Conservation (phyloP, 371 early-diverging fungal genomes). For the Sporodiniella umbellata region DNA sequence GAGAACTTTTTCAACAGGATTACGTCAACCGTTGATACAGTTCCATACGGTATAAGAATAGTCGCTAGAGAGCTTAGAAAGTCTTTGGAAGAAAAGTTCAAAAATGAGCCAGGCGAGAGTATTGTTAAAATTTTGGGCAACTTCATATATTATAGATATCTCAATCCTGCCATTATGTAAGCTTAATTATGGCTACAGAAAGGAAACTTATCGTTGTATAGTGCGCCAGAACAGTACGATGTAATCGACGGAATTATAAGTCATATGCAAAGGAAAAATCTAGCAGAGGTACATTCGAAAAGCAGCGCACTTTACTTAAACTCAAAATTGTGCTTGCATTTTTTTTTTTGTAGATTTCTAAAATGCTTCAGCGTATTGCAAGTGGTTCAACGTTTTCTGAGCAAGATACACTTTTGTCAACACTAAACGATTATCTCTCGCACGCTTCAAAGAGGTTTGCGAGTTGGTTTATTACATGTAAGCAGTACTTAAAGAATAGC, state of each 20-base stretch:
- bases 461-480: constrained; percentile 72
- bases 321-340: neutral
- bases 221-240: constrained; percentile 95
- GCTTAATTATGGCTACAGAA: constrained; percentile 12
- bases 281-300: constrained; percentile 67
- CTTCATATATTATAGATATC: constrained; percentile 94
- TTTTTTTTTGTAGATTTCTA: constrained; percentile 61
- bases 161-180: constrained; percentile 96
- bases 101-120: constrained; percentile 71
- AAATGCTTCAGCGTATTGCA: constrained; percentile 90
- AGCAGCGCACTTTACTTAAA: neutral
- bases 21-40: constrained; percentile 67
- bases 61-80: constrained; percentile 87
- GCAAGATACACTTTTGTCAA: constrained; percentile 71
- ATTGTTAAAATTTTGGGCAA: constrained; percentile 88
- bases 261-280: constrained; percentile 90
- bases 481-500: constrained; percentile 1
- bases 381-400: constrained; percentile 72
- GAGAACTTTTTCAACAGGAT: constrained; percentile 82
- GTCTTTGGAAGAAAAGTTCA: constrained; percentile 78
- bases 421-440: constrained; percentile 78
- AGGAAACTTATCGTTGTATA: constrained; percentile 18
- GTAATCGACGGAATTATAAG: constrained; percentile 85
- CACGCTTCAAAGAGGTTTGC: constrained; percentile 73
- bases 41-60: constrained; percentile 96